Evolutionary conservation across 805 yeast genomes (phyloP), one percentile per base, ranked within the genome.

Genomic region (Saccharomycopsis synnaedendra): DNA sequence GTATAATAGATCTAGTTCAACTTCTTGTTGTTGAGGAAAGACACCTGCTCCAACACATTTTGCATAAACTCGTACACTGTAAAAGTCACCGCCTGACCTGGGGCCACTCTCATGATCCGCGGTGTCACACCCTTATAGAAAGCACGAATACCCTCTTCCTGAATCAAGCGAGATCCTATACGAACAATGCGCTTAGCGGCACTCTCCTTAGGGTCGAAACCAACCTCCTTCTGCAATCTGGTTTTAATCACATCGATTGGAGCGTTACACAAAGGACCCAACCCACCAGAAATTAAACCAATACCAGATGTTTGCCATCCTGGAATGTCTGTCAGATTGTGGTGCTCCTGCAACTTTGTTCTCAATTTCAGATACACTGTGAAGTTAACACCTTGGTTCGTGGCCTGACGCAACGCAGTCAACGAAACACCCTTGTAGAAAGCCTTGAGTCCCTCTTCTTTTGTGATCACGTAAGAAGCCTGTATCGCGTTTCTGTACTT

Each of bases 11-110:
- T 19, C 19, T 19, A 19, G 19, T 19, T 19, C 41, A 46, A 46
- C 38, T 48, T 44, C 32, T 46, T 40, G 32, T 54, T 52, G 50
- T 64, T 52, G 56, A 60, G 56, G 37, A 56, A 56, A 39, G 67
- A 60, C 48, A 60, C 51, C 9, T 57, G 49, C 40, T 74, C 83
- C 63, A 89, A 73, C 44, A 72, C 69, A 28, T 72, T 76, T 65
- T 88, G 83, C 63, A 87, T 84, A 61, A 73, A 82, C 69, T 90
- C 98, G 66, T 90, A 90, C 41, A 93, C 96, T 5, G 97, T 93
- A 70, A 90, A 90, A 11, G 97, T 93, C 49, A 90, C 97, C 48
- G 97, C 97, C 69, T 90, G 98, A 53, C 98, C 98, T 29, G 98
- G 97, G 8, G 98, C 98, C 45, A 90, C 98, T 70, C 98, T 83